Conservation (phyloP, 2,329 filamentous ascomycete genomes). For the Fusarium marasasianum region DNA sequence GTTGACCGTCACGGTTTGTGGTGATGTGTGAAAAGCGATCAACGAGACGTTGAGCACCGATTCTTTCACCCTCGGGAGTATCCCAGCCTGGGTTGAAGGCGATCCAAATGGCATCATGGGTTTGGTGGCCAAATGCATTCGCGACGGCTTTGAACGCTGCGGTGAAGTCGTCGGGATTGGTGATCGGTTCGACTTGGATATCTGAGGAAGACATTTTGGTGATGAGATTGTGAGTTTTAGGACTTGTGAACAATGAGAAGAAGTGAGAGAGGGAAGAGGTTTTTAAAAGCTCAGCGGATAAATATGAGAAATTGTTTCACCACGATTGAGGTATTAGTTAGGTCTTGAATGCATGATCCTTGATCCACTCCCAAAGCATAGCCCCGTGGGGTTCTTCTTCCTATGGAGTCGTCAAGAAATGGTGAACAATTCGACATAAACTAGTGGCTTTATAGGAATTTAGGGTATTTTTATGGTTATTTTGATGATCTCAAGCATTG, state of each 20-base stretch:
- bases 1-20: constrained; percentile 54
- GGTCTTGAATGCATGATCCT: constrained; percentile 16
- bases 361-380: constrained; percentile 16
- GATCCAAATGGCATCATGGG: constrained; percentile 60
- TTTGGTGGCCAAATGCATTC: constrained; percentile 60
- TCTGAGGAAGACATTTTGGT: constrained; percentile 1
- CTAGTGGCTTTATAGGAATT: neutral
- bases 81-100: constrained; percentile 65
- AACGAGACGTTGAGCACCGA: constrained; percentile 50
- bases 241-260: neutral
- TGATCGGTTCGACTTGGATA: constrained; percentile 42
- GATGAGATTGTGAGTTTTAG: neutral
- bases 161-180: constrained; percentile 41
- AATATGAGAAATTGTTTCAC: neutral
- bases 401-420: neutral
- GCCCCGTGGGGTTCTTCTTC: constrained; percentile 1
- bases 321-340: constrained; percentile 21
- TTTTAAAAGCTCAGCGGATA: neutral
- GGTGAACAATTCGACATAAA: neutral
- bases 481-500: neutral
- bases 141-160: constrained; percentile 39
- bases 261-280: neutral
- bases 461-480: neutral
- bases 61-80: constrained; percentile 54
- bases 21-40: constrained; percentile 53